Evolutionary conservation across 352 stramenopile species (phyloP).

Genomic region (Pilasporangium apinafurcum): DNA sequence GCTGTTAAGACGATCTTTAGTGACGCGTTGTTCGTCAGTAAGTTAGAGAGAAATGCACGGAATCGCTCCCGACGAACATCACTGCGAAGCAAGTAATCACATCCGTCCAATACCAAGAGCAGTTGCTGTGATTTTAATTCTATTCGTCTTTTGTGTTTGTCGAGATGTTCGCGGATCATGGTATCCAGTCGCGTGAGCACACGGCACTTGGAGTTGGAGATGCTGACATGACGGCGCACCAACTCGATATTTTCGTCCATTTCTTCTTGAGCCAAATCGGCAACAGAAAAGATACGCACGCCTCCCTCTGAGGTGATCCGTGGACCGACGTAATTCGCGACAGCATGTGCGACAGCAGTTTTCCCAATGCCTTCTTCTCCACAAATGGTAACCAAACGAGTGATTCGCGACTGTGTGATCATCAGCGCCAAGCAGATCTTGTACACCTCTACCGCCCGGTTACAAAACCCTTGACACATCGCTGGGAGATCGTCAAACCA

Average conservation of each 20-base stretch:
- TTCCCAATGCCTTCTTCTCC: slow-evolving; percentile 76
- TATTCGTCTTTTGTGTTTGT: slow-evolving; percentile 37
- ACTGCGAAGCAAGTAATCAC: slow-evolving; percentile 52
- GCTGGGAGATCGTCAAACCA: slow-evolving; percentile 77
- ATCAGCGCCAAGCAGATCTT: slow-evolving; percentile 75
- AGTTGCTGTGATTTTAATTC: slow-evolving; percentile 50
- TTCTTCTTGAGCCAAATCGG: slow-evolving; percentile 51
- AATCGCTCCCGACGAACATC: slow-evolving; percentile 50
- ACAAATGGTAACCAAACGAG: slow-evolving; percentile 65
- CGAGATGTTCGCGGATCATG: slow-evolving; percentile 44
- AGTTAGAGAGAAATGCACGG: slow-evolving; percentile 54
- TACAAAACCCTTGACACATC: slow-evolving; percentile 78
- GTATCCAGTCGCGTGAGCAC: slow-evolving; percentile 48
- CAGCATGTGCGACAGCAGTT: slow-evolving; percentile 62
- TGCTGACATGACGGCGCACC: slow-evolving; percentile 33
- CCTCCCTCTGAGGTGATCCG: slow-evolving; percentile 64
- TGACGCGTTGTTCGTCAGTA: slow-evolving; percentile 61
- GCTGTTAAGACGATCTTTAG: slow-evolving; percentile 75
- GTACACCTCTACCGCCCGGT: slow-evolving; percentile 74
- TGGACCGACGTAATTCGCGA: slow-evolving; percentile 74
- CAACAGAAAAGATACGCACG: slow-evolving; percentile 62
- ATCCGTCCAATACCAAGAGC: slow-evolving; percentile 67
- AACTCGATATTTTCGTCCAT: slow-evolving; percentile 45
- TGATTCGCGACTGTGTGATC: slow-evolving; percentile 72
- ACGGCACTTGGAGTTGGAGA: slow-evolving; percentile 19